phyloP scores from a whole-genome alignment of 2,329 filamentous ascomycete genomes.

The Colletotrichum simmondsii region DNA sequence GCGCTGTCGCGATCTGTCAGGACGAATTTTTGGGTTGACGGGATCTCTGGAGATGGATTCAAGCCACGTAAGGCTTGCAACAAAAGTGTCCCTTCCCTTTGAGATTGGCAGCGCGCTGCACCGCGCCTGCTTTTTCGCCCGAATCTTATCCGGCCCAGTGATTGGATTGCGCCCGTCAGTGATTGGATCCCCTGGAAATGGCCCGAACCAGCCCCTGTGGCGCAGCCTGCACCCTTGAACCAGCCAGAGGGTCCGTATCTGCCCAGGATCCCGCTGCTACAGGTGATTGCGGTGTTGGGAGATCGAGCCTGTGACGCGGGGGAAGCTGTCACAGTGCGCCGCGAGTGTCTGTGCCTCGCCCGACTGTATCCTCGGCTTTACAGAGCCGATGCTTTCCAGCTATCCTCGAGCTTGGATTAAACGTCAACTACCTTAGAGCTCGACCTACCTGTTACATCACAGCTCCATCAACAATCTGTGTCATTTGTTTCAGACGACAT shows the following conservation, averaged over 20 bases:
- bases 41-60: conserved; percentile 26
- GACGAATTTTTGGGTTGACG: conserved; percentile 31
- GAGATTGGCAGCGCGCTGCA: conserved; percentile 1
- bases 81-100: not conserved
- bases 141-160: conserved; percentile 26
- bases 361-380: conserved; percentile 40
- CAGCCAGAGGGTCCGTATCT: not conserved
- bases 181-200: conserved; percentile 12
- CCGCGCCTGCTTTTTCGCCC: conserved; percentile 18
- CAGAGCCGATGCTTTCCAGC: conserved; percentile 45
- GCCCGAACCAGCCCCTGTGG: conserved; percentile 8
- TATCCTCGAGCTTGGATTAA: conserved; percentile 18
- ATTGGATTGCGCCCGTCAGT: conserved; percentile 7
- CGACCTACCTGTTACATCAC: conserved; percentile 20
- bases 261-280: not conserved
- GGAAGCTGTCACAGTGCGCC: conserved; percentile 14
- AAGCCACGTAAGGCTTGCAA: conserved; percentile 38
- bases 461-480: not conserved
- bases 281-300: not conserved
- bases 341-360: conserved; percentile 8
- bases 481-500: not conserved
- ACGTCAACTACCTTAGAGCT: conserved; percentile 24
- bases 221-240: conserved; percentile 5
- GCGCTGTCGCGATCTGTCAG: conserved; percentile 32
- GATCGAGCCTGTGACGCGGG: conserved; percentile 27